A percentile compares a stretch with the other conserved stretches of the same genome.
Conservation (phyloP, 2,329 filamentous ascomycete genomes). For the Colletotrichum higginsianum region DNA sequence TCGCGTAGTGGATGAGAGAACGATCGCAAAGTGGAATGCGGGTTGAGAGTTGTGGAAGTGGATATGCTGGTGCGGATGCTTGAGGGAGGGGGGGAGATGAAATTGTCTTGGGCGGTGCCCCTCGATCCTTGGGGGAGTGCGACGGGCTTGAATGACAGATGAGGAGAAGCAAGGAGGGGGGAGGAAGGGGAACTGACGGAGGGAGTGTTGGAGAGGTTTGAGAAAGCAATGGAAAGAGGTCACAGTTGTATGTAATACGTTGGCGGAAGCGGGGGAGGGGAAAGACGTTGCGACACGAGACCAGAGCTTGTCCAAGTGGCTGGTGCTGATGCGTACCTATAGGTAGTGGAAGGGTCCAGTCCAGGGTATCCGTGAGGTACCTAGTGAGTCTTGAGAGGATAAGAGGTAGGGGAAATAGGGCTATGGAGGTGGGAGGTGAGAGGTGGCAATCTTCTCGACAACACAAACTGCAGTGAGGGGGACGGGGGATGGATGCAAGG, state of each 20-base stretch:
- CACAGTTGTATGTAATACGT: conserved; percentile 38
- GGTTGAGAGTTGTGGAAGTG: conserved; percentile 11
- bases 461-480: conserved; percentile 21
- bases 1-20: conserved; percentile 32
- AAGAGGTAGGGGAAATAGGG: conserved; percentile 15
- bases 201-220: conserved; percentile 43
- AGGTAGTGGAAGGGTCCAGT: conserved; percentile 32
- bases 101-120: conserved; percentile 22
- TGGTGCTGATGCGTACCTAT: conserved; percentile 41
- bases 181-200: conserved; percentile 32
- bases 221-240: conserved; percentile 42
- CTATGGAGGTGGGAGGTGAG: conserved; percentile 3
- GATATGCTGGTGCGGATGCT: conserved; percentile 13
- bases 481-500: not conserved
- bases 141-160: conserved; percentile 26
- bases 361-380: conserved; percentile 27
- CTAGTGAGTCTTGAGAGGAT: not conserved
- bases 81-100: conserved; percentile 3
- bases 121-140: conserved; percentile 23
- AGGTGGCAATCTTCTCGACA: conserved; percentile 34
- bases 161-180: conserved; percentile 39
- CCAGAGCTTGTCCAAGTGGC: conserved; percentile 44
- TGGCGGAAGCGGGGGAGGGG: conserved; percentile 42
- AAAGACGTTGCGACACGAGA: conserved; percentile 44
- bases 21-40: conserved; percentile 37